Conservation (phyloP, 495 filamentous ascomycete genomes). For the Tuber aestivum region DNA sequence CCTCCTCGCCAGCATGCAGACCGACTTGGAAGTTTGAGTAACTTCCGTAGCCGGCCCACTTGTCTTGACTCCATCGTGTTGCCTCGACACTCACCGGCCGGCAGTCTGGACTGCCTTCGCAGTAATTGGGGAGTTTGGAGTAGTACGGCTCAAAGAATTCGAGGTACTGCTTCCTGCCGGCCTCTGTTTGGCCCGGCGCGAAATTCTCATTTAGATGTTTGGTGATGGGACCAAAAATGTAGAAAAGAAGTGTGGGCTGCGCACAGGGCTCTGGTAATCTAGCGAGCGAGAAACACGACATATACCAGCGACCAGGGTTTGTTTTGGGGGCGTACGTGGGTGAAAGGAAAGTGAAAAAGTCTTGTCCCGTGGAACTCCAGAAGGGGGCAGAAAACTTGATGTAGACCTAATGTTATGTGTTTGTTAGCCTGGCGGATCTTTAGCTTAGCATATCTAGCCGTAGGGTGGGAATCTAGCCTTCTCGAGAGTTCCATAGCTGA, state of each 20-base stretch:
- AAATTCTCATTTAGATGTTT: conserved; percentile 45
- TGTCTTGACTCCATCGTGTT: conserved; percentile 77
- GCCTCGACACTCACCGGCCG: conserved; percentile 58
- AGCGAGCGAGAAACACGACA: conserved; percentile 72
- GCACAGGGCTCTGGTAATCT: conserved; percentile 55
- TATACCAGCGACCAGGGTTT: conserved; percentile 66
- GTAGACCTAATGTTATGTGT: conserved; percentile 55
- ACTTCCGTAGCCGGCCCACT: conserved; percentile 78
- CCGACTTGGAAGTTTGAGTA: conserved; percentile 87
- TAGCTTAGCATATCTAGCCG: background rate
- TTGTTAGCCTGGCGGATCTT: background rate
- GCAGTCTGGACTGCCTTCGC: conserved; percentile 51
- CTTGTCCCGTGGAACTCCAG: conserved; percentile 45
- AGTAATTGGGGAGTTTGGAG: conserved; percentile 65
- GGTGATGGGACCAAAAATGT: conserved; percentile 62
- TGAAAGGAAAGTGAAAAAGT: conserved; percentile 63
- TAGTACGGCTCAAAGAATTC: conserved; percentile 70
- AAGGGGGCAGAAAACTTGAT: conserved; percentile 69
- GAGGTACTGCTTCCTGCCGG: conserved; percentile 48
- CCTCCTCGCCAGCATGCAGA: conserved; percentile 60
- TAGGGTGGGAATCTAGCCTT: conserved; percentile 52
- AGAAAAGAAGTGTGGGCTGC: conserved; percentile 89
- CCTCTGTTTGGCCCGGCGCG: conserved; percentile 46
- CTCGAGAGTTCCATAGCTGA: conserved; percentile 84
- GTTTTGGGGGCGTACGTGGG: conserved; percentile 56